Evolutionary conservation across 352 stramenopile species (phyloP), one percentile per base, ranked within the genome.

Genomic region (Elongisporangium undulatum): DNA sequence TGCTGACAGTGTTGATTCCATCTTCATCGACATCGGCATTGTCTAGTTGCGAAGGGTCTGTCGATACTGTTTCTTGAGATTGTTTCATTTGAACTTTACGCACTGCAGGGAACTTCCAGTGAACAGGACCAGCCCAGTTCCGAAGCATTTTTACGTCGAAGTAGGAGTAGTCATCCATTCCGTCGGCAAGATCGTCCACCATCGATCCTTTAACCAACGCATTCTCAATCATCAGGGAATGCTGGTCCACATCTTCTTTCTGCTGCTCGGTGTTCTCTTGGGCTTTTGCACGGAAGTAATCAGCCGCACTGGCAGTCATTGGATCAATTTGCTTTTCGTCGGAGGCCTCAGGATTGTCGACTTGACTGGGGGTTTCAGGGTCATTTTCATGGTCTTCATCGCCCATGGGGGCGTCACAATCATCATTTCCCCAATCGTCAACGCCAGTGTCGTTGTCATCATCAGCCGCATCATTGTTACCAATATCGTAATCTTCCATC

Each of bases 131-230:
- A 48, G 82, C 82, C 82, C 82, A 92, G 56, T 94, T 94, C 17
- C 86, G 84, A 23, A 94, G 69, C 74, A 90, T 72, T 59, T 94
- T 92, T 1, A 82, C 72, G 49, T 94, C 85, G 48, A 92, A 94
- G 59, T 90, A 94, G 52, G 82, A 91, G 55, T 94, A 94, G 26
- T 94, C 85, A 52, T 75, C 76, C 59, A 68, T 71, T 3, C 67
- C 69, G 12, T 81, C 72, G 49, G 58, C 69, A 51, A 72, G 49
- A 21, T 90, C 81, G 4, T 80, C 63, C 21, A 75, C 68, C 20
- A 75, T 50, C 5, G 67, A 70, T 10, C 69, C 74, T 0, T 80
- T 71, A 56, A 92, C 69, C 2, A 94, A 64, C 16, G 84, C 84
- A 34, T 71, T 90, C 63, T 94, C 84, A 50, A 94, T 86, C 72